Percentiles rank a stretch among this genome's conserved stretches.
phyloP scores from a whole-genome alignment of 1,139 yeast species.

The Zhuliangozyma parablackwelliae region DNA sequence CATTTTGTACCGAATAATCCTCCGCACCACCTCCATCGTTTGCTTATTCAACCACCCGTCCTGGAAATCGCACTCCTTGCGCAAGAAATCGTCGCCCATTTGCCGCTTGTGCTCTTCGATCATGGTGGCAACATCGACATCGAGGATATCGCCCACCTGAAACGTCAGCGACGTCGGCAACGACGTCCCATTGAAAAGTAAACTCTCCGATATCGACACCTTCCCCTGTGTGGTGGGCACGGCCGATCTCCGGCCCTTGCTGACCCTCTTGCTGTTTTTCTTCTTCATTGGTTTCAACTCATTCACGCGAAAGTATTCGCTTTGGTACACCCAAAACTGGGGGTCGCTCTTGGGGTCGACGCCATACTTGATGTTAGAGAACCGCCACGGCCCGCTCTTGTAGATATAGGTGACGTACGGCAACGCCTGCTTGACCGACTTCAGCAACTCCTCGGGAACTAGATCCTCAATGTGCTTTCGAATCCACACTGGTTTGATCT shows the following conservation, averaged over 20 bases:
- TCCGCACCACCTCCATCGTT: conserved; percentile 60
- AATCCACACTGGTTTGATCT: conserved; percentile 78
- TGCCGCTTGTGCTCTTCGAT: conserved; percentile 31
- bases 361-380: conserved; percentile 77
- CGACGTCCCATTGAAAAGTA: conserved; percentile 68
- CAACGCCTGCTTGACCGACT: conserved; percentile 65
- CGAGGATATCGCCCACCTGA: conserved; percentile 79
- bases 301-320: conserved; percentile 72
- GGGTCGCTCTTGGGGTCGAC: conserved; percentile 63
- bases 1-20: conserved; percentile 69
- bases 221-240: conserved; percentile 9
- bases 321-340: conserved; percentile 65
- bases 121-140: conserved; percentile 54
- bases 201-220: conserved; percentile 39
- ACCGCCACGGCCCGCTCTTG: conserved; percentile 93
- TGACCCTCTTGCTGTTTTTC: conserved; percentile 9
- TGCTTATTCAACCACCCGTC: conserved; percentile 77
- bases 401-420: conserved; percentile 80
- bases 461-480: conserved; percentile 67
- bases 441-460: conserved; percentile 47
- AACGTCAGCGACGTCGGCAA: conserved; percentile 68
- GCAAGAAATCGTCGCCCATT: conserved; percentile 40
- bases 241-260: conserved; percentile 4
- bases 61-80: conserved; percentile 36
- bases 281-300: conserved; percentile 18